These are phyloP conservation scores for Thelonectria olida DNA, from an alignment of 2,329 filamentous ascomycete genomes.

Conservation along the genomic window DNA sequence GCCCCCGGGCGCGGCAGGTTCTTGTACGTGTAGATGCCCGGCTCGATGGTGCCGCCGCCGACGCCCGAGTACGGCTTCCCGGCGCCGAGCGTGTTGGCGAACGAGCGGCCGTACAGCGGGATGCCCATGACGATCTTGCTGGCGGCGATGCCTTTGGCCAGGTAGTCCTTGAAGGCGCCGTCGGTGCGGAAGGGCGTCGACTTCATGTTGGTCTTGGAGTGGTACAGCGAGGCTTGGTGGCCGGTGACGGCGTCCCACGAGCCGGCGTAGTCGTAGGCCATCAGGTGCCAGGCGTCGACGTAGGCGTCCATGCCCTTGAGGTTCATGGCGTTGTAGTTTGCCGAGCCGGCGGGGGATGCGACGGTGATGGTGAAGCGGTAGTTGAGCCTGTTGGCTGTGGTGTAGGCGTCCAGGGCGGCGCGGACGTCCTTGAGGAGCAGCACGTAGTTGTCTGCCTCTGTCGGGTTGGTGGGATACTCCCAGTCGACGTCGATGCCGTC, in stretches of 20 bases:
- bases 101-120: slow-evolving; percentile 83
- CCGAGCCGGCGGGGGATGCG: slow-evolving; percentile 57
- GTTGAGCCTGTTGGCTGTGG: slow-evolving; percentile 48
- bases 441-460: slow-evolving; percentile 47
- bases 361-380: slow-evolving; percentile 63
- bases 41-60: slow-evolving; percentile 65
- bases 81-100: slow-evolving; percentile 72
- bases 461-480: slow-evolving; percentile 57
- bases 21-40: slow-evolving; percentile 78
- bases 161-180: slow-evolving; percentile 64
- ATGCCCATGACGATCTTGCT: slow-evolving; percentile 79
- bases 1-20: slow-evolving; percentile 71
- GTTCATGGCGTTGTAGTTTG: slow-evolving; percentile 60
- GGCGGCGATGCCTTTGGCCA: slow-evolving; percentile 63
- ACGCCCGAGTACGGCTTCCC: slow-evolving; percentile 71
- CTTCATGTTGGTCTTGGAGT: slow-evolving; percentile 57
- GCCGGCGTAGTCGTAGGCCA: slow-evolving; percentile 78
- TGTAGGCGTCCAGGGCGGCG: slow-evolving; percentile 54
- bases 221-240: slow-evolving; percentile 76
- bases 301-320: slow-evolving; percentile 64
- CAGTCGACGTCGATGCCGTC: slow-evolving; percentile 67
- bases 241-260: slow-evolving; percentile 70
- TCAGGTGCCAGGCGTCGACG: slow-evolving; percentile 68
- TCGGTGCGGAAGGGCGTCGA: slow-evolving; percentile 77
- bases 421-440: slow-evolving; percentile 35